Conservation (phyloP, 2,329 filamentous ascomycete genomes). For the Diplodia intermedia region DNA sequence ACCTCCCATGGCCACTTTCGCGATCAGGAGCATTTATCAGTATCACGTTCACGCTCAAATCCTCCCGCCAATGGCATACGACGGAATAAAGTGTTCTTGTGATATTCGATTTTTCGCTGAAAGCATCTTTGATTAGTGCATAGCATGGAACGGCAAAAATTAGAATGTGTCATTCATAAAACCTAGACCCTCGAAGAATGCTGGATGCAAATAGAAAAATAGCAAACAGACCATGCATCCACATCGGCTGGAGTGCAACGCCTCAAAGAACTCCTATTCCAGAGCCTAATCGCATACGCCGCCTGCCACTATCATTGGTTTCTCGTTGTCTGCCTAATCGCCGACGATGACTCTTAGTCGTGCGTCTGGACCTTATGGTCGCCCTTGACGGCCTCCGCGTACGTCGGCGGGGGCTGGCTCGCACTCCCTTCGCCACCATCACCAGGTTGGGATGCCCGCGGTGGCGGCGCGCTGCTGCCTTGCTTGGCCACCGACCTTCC, state of each 20-base stretch:
- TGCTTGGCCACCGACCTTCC: slow-evolving; percentile 10
- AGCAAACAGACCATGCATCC: background rate
- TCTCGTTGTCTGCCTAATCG: background rate
- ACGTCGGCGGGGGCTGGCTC: slow-evolving; percentile 74
- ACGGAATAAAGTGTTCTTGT: too few relatives aligned
- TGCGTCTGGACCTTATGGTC: slow-evolving; percentile 83
- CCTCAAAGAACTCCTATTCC: background rate
- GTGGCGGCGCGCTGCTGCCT: background rate
- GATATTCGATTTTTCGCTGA: too few relatives aligned
- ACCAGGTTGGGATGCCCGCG: background rate
- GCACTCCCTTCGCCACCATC: slow-evolving; percentile 35
- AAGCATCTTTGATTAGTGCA: too few relatives aligned
- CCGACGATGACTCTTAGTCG: background rate
- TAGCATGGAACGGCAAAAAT: background rate
- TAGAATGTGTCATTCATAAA: background rate
- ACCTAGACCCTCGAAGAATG: background rate
- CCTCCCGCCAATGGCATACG: too few relatives aligned
- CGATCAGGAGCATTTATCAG: background rate
- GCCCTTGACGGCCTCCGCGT: slow-evolving; percentile 86
- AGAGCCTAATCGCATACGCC: background rate
- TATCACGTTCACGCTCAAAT: too few relatives aligned
- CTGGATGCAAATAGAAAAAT: background rate
- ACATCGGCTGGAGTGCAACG: background rate
- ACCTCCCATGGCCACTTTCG: background rate
- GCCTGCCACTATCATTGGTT: background rate